These are phyloP conservation scores for Capsicum baccatum DNA, from an alignment of 257 asterid species.

Conservation along the genomic window DNA sequence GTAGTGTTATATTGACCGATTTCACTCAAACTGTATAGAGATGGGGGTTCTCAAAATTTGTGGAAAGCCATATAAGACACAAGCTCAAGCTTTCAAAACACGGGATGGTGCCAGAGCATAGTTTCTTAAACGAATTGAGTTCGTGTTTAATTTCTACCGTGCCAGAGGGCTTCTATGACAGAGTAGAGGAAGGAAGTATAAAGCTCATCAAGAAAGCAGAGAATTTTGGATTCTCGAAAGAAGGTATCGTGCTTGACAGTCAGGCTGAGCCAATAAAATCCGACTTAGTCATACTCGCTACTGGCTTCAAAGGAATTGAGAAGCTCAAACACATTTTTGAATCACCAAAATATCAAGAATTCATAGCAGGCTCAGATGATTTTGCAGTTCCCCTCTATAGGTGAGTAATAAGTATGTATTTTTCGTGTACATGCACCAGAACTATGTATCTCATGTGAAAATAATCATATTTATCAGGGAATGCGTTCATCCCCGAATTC, in stretches of 20 bases:
- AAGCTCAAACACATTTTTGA: conserved; percentile 47
- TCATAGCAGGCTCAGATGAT: conserved; percentile 35
- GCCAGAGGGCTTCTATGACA: conserved; percentile 54
- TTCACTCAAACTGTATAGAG: conserved; percentile 36
- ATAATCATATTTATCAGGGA: neutral
- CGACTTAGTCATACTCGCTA: conserved; percentile 52
- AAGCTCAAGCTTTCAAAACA: conserved; percentile 43
- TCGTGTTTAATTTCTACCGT: conserved; percentile 42
- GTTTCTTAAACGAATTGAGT: conserved; percentile 45
- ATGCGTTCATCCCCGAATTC: neutral
- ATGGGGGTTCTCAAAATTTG: conserved; percentile 49
- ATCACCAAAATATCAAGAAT: conserved; percentile 38
- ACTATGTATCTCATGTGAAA: neutral
- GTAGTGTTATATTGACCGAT: neutral
- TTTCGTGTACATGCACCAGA: neutral
- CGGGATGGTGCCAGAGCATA: conserved; percentile 52
- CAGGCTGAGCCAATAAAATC: conserved; percentile 37
- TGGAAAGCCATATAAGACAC: conserved; percentile 42
- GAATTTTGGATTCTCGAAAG: conserved; percentile 38
- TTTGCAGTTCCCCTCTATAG: conserved; percentile 48
- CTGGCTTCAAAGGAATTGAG: conserved; percentile 51
- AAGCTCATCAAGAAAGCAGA: conserved; percentile 40
- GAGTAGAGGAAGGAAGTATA: conserved; percentile 61
- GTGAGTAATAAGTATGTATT: conserved; percentile 20
- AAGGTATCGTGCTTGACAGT: conserved; percentile 46